Base-by-base conservation (phyloP, 2,329 filamentous ascomycete species). In the Nemania diffusa region DNA sequence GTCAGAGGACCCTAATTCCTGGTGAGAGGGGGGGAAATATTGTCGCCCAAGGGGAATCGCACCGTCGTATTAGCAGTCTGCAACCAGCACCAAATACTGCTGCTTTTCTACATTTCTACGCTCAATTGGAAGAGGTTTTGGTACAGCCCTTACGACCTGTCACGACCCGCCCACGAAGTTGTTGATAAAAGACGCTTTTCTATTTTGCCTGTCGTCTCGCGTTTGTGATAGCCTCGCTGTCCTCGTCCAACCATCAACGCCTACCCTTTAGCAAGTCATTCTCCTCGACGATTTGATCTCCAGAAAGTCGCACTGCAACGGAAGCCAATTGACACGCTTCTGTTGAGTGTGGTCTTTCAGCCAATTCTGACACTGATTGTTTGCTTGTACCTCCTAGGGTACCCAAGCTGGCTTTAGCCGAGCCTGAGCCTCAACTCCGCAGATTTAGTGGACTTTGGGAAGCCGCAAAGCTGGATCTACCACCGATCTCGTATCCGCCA, bases 401-500 rank as follows among this genome's bases (percentile, higher is more conserved):
- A 46, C 65, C 50, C 53, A 69, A 69, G 69, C 68, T 68, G 59
- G 68, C 8, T 53, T 62, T 29, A 60, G 66, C 68, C 71, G 11
- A 3, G 26, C 7, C 17, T 68, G 65, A 72, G 64, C 61, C 64
- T 61, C 15, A 26, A 27, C 55, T 40, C 26, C n/a, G 37, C 26
- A 50, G 64, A 71, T 69, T 67, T 61, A 70, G 65, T 62, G 67
- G 72, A 73, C 77, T 76, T 76, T 74, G 65, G 69, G 84, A 88
- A 83, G 91, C 89, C 92, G 92, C 88, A 91, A 96, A 94, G 86
- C 93, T 97, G 93, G 93, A 94, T 92, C 90, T 94, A 81, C 92
- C 92, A 84, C 92, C 92, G 83, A 91, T 94, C 79, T 91, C 91
- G 78, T 90, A 92, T 85, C 88, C 92, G 84, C 90, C 92, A 83